Conservation (phyloP, 257 asterid genomes). For the Cordia subcordata region DNA sequence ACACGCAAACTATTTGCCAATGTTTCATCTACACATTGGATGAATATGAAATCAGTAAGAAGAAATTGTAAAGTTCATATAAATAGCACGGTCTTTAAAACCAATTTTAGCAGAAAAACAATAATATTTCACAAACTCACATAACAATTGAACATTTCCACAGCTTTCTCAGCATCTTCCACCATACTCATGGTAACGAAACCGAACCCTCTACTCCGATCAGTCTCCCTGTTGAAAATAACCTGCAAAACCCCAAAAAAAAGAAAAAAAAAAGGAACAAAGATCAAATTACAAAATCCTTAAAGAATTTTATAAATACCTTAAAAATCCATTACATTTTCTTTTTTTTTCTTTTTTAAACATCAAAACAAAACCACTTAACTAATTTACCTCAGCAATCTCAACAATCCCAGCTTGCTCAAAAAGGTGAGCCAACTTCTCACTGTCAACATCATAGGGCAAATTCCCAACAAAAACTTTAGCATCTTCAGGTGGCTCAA, state of each 20-base stretch:
- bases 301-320: neutral
- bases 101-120: too few species aligned
- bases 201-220: conserved; percentile 86
- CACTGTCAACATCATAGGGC: conserved; percentile 68
- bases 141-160: conserved; percentile 61
- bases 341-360: neutral
- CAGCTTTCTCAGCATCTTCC: conserved; percentile 91
- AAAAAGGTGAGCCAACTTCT: conserved; percentile 59
- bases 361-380: neutral
- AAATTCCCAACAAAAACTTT: conserved; percentile 86
- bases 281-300: neutral
- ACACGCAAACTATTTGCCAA: too few species aligned
- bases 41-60: too few species aligned
- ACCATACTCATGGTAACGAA: conserved; percentile 87
- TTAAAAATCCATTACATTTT: neutral
- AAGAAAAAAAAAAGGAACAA: too few species aligned
- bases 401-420: conserved; percentile 87
- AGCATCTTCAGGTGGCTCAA: conserved; percentile 67
- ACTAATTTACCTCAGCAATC: conserved; percentile 57
- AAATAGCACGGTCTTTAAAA: too few species aligned
- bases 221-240: conserved; percentile 69
- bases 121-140: conserved; percentile 42
- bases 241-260: conserved; percentile 61
- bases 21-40: too few species aligned
- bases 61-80: too few species aligned